A percentile compares a stretch with the other conserved stretches of the same genome.
Conservation (phyloP, 139 green algal genomes). For the Volvox africanus region DNA sequence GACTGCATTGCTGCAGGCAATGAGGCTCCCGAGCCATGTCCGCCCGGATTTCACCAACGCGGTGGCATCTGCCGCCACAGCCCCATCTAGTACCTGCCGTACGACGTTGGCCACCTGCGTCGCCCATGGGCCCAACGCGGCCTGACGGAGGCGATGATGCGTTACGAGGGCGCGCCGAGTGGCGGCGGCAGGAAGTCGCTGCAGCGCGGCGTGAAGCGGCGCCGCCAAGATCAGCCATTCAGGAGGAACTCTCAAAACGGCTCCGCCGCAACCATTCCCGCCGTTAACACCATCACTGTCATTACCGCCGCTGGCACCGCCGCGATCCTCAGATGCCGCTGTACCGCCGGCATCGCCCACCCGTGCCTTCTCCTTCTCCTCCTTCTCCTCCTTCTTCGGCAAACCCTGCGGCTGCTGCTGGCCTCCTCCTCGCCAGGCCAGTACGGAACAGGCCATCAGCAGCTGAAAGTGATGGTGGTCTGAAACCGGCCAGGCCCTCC, state of each 20-base stretch:
- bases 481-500: background rate
- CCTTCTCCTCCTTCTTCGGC: background rate
- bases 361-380: background rate
- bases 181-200: background rate
- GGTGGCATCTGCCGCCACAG: background rate
- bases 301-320: background rate
- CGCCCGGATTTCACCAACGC: background rate
- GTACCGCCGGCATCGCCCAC: background rate
- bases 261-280: background rate
- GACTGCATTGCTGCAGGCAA: background rate
- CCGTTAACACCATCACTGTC: background rate
- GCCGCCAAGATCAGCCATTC: background rate
- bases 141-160: background rate
- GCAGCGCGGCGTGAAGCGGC: background rate
- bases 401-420: background rate
- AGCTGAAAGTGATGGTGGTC: conserved; percentile 9
- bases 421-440: background rate
- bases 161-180: background rate
- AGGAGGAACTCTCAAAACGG: too few relatives aligned
- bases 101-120: background rate
- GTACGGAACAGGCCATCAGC: background rate
- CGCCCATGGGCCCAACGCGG: background rate
- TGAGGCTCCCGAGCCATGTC: too few relatives aligned
- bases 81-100: background rate
- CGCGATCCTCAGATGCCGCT: background rate